A percentile compares a stretch with the other conserved stretches of the same genome.
phyloP scores from a whole-genome alignment of 2,329 filamentous ascomycete genomes.

The Colletotrichum australisinense region DNA sequence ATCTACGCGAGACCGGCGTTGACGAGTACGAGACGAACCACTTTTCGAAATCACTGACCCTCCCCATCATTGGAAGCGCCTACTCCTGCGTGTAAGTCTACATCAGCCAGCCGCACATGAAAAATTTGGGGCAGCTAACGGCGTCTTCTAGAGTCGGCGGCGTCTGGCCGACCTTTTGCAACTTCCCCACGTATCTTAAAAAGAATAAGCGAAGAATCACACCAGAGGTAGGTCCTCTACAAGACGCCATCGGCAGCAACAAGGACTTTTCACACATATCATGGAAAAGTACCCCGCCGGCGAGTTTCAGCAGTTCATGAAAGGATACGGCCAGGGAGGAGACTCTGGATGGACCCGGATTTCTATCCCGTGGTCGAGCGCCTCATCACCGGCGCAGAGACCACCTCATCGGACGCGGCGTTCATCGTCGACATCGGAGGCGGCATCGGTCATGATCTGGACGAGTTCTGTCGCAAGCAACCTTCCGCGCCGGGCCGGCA shows the following conservation, averaged over 20 bases:
- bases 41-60: constrained; percentile 43
- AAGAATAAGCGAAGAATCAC: constrained; percentile 1
- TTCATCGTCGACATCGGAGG: constrained; percentile 41
- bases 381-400: constrained; percentile 39
- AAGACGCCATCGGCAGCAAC: constrained; percentile 7
- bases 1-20: constrained; percentile 44
- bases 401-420: neutral
- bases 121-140: neutral
- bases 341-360: constrained; percentile 26
- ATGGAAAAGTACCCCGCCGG: constrained; percentile 10
- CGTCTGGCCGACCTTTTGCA: constrained; percentile 16
- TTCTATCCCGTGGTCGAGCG: constrained; percentile 40
- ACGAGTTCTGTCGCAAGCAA: constrained; percentile 37
- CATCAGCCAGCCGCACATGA: neutral
- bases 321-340: constrained; percentile 11
- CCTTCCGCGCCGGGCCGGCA: constrained; percentile 37
- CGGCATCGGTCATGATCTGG: constrained; percentile 40
- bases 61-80: constrained; percentile 39
- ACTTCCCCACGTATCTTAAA: constrained; percentile 25
- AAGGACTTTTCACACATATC: constrained; percentile 27
- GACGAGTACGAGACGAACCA: constrained; percentile 47
- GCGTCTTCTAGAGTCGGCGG: neutral
- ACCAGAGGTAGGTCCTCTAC: neutral
- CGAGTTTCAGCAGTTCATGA: constrained; percentile 19
- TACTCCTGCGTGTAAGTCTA: constrained; percentile 42